phyloP scores from a whole-genome alignment of 2,329 filamentous ascomycete genomes.

The Venturia asperata region DNA sequence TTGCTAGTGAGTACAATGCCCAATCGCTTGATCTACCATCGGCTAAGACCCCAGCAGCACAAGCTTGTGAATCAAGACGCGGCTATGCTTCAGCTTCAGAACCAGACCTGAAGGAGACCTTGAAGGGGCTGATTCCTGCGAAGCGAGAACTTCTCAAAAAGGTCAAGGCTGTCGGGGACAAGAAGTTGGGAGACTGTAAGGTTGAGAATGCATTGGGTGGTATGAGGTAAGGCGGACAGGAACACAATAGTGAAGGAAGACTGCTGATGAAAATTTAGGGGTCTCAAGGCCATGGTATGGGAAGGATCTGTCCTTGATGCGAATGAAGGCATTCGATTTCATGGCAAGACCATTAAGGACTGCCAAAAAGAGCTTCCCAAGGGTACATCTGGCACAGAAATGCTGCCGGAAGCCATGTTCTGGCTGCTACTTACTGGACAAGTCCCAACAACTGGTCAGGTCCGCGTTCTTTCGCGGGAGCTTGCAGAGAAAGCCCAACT shows the following conservation, averaged over 20 bases:
- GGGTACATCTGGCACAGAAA: conserved; percentile 85
- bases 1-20: conserved; percentile 18
- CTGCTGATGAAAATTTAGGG: conserved; percentile 38
- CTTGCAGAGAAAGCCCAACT: conserved; percentile 79
- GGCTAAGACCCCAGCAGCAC: conserved; percentile 7
- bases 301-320: conserved; percentile 95
- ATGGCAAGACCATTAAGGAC: conserved; percentile 95
- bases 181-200: conserved; percentile 85
- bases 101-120: conserved; percentile 80
- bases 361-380: conserved; percentile 92
- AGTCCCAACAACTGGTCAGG: conserved; percentile 75
- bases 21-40: not conserved
- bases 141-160: conserved; percentile 92
- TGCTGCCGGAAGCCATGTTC: conserved; percentile 99
- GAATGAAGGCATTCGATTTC: conserved; percentile 96
- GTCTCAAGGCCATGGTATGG: conserved; percentile 97
- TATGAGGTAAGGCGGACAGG: conserved; percentile 57
- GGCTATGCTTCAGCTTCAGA: conserved; percentile 69
- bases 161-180: conserved; percentile 77
- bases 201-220: conserved; percentile 90
- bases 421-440: conserved; percentile 94
- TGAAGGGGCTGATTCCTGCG: conserved; percentile 76
- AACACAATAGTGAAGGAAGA: conserved; percentile 20
- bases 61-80: conserved; percentile 32
- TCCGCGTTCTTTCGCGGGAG: conserved; percentile 75